Percentiles rank a stretch among this genome's conserved stretches.
Conservation (phyloP, 2,329 filamentous ascomycete genomes). For the Nannizzia gypsea region DNA sequence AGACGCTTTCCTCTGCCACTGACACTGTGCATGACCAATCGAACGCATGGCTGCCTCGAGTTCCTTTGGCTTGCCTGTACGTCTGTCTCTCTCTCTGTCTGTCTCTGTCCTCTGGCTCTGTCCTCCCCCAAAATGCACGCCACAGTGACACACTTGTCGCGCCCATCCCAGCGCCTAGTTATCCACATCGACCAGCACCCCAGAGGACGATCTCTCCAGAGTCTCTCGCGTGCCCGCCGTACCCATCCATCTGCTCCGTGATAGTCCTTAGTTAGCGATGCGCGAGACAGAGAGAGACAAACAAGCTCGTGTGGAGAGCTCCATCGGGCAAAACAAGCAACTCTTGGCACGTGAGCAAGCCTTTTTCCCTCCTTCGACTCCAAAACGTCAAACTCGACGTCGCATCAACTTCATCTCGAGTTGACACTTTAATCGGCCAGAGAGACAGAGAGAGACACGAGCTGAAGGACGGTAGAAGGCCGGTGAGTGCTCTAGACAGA, state of each 20-base stretch:
- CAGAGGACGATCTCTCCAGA: neutral
- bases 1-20: neutral
- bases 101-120: too few relatives aligned
- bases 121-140: too few relatives aligned
- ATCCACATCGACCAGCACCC: neutral
- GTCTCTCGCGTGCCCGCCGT: too few relatives aligned
- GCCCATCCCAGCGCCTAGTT: neutral
- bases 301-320: neutral
- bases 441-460: too few relatives aligned
- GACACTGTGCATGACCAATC: neutral
- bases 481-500: neutral
- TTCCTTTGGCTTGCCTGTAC: too few relatives aligned
- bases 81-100: too few relatives aligned
- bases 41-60: neutral
- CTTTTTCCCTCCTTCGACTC: neutral
- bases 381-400: neutral
- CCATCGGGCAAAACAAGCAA: neutral
- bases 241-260: too few relatives aligned
- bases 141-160: neutral
- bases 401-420: neutral
- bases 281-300: neutral
- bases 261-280: neutral
- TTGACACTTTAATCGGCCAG: too few relatives aligned
- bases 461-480: neutral
- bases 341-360: neutral